phyloP scores from a whole-genome alignment of 352 stramenopile genomes.

The Pythium sukuiense region DNA sequence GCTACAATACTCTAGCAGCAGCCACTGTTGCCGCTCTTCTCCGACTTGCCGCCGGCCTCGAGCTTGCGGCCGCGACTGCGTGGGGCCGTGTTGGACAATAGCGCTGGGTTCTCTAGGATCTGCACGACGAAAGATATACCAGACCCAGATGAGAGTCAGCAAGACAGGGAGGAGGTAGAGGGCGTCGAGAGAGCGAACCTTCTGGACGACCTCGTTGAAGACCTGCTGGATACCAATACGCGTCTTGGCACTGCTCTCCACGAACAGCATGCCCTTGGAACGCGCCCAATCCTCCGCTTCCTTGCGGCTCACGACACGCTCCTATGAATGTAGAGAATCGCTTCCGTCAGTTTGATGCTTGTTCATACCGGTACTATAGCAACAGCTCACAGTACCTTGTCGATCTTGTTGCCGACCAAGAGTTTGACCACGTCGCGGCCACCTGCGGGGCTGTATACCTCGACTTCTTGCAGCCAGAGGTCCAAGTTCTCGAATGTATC shows the following conservation, averaged over 20 bases:
- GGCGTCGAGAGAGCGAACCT: conserved; percentile 57
- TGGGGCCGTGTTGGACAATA: conserved; percentile 87
- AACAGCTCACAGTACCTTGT: conserved; percentile 51
- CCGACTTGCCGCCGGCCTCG: conserved; percentile 42
- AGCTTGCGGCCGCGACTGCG: conserved; percentile 60
- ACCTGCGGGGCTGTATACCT: conserved; percentile 95
- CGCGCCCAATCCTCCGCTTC: conserved; percentile 95
- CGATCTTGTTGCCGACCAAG: conserved; percentile 97
- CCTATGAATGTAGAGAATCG: conserved; percentile 47
- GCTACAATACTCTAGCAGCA: conserved; percentile 47
- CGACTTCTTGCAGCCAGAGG: conserved; percentile 97
- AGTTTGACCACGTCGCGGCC: conserved; percentile 97
- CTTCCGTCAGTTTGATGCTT: neutral
- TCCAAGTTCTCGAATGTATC: conserved; percentile 98
- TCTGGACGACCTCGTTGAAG: conserved; percentile 98
- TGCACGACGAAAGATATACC: conserved; percentile 20
- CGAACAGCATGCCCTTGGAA: conserved; percentile 97
- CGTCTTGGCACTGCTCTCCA: conserved; percentile 97
- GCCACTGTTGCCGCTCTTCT: conserved; percentile 54
- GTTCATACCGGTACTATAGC: neutral
- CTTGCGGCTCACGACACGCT: conserved; percentile 90
- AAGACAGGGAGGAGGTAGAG: neutral
- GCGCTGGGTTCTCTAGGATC: conserved; percentile 90
- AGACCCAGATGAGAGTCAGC: neutral
- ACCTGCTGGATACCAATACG: conserved; percentile 94